Conservation (phyloP, 306 rosid species). For the Dryas alaskensis region DNA sequence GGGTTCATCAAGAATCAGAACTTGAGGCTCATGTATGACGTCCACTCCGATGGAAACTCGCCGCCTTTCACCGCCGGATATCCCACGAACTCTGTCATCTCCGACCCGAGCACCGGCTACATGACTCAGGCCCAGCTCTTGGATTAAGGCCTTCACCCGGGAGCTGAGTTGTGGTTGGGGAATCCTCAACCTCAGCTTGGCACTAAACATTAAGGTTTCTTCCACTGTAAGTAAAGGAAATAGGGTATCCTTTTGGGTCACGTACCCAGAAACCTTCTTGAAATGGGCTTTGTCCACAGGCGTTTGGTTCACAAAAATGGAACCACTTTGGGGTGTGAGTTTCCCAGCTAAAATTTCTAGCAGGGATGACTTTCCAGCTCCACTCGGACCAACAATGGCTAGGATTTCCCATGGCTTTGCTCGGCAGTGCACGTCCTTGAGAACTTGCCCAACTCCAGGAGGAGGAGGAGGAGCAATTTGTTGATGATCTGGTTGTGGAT, state of each 20-base stretch:
- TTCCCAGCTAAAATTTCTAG: conserved; percentile 87
- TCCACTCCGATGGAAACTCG: conserved; percentile 94
- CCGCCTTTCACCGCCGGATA: conserved; percentile 88
- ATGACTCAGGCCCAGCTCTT: conserved; percentile 73
- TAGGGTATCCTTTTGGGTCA: conserved; percentile 75
- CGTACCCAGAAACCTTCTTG: conserved; percentile 80
- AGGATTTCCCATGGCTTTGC: conserved; percentile 81
- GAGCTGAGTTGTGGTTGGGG: conserved; percentile 41
- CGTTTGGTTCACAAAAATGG: conserved; percentile 59
- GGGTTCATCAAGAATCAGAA: conserved; percentile 84
- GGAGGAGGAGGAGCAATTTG: neutral
- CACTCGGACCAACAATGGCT: conserved; percentile 94
- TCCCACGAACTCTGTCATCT: conserved; percentile 75
- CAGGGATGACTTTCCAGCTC: conserved; percentile 87
- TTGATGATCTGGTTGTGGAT: conserved; percentile 23
- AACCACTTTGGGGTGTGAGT: conserved; percentile 51
- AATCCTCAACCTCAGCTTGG: conserved; percentile 55
- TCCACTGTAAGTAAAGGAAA: conserved; percentile 84
- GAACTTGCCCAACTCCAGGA: conserved; percentile 47
- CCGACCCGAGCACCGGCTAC: conserved; percentile 70
- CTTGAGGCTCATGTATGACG: conserved; percentile 84
- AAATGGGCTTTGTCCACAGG: conserved; percentile 56
- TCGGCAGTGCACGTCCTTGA: conserved; percentile 53
- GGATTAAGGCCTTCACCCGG: conserved; percentile 63
- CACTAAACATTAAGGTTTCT: conserved; percentile 85